Percentiles rank a stretch among this genome's conserved stretches.
phyloP scores from a whole-genome alignment of 164 flowering plant genomes.

The Magnolia sinica region DNA sequence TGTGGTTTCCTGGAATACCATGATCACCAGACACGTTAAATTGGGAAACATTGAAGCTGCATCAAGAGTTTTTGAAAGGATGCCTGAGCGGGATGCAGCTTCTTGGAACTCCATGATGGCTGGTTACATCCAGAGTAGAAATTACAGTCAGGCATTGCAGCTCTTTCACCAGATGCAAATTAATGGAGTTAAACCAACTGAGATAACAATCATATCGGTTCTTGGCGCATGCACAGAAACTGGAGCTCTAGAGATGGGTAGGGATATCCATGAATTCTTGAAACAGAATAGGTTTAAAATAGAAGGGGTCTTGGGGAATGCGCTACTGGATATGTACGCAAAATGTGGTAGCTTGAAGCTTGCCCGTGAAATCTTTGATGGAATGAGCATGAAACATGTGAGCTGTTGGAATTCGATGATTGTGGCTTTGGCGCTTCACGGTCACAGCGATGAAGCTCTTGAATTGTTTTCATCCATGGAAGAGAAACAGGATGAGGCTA shows the following conservation, averaged over 20 bases:
- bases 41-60: constrained; percentile 27
- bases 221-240: constrained; percentile 50
- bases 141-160: constrained; percentile 31
- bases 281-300: constrained; percentile 21
- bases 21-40: constrained; percentile 30
- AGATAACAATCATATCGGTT: constrained; percentile 36
- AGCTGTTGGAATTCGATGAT: constrained; percentile 55
- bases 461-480: constrained; percentile 39
- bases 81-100: constrained; percentile 41
- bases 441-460: constrained; percentile 40
- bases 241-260: constrained; percentile 39
- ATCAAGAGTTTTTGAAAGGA: constrained; percentile 29
- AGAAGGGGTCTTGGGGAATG: constrained; percentile 42
- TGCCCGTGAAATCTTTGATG: constrained; percentile 37
- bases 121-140: constrained; percentile 30
- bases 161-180: constrained; percentile 36
- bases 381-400: constrained; percentile 35
- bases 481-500: constrained; percentile 13
- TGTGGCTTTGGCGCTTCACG: constrained; percentile 53
- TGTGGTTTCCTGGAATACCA: constrained; percentile 45
- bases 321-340: constrained; percentile 51
- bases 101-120: constrained; percentile 54
- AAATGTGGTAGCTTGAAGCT: constrained; percentile 40
- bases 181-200: constrained; percentile 32
- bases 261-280: constrained; percentile 32